These are phyloP conservation scores for Phytopythium ostracodes DNA, from an alignment of 352 stramenopile genomes.

Conservation along the genomic window DNA sequence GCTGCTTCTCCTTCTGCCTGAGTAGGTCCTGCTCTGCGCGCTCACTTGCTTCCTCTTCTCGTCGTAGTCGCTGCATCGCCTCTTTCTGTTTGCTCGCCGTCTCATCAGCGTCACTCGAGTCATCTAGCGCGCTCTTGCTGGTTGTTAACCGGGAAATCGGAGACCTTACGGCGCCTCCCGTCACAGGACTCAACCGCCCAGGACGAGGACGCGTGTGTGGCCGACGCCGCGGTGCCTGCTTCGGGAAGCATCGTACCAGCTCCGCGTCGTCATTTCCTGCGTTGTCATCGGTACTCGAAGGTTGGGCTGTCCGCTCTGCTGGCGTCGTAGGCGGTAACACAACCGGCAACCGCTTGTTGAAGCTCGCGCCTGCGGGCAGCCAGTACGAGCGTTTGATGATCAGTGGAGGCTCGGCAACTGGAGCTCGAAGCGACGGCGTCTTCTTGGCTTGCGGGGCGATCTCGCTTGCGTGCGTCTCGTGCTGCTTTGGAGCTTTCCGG, in stretches of 20 bases:
- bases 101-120: background rate
- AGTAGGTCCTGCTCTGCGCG: background rate
- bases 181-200: slow-evolving; percentile 5
- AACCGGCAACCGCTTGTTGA: slow-evolving; percentile 32
- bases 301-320: slow-evolving; percentile 2
- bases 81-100: background rate
- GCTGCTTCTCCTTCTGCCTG: background rate
- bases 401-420: slow-evolving; percentile 7
- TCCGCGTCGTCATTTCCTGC: background rate
- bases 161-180: background rate
- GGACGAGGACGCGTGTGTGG: slow-evolving; percentile 4
- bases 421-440: background rate
- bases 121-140: background rate
- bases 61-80: background rate
- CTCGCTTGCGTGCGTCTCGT: background rate
- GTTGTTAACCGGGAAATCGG: background rate
- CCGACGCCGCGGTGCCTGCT: background rate
- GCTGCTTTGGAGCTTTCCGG: background rate
- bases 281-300: background rate
- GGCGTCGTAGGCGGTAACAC: slow-evolving; percentile 17
- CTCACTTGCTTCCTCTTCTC: background rate
- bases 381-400: slow-evolving; percentile 67
- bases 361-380: slow-evolving; percentile 50
- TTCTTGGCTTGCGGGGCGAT: background rate
- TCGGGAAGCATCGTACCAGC: slow-evolving; percentile 1